Conservation (phyloP, 805 yeast species). For the Pichia paraexigua region DNA sequence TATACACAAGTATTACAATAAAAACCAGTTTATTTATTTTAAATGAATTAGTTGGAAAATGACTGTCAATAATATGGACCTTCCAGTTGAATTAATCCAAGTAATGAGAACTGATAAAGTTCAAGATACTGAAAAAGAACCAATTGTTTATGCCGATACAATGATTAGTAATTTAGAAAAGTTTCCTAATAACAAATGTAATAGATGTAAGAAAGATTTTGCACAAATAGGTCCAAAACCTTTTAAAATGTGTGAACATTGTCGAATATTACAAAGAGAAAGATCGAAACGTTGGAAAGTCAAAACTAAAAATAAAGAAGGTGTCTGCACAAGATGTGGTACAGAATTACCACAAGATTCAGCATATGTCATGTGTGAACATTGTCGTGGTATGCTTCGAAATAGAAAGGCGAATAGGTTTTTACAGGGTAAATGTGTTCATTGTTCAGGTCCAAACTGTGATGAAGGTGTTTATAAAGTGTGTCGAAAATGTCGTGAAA, state of each 20-base stretch:
- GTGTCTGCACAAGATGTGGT: slow-evolving; percentile 63
- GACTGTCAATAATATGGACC: not conserved
- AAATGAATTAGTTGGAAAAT: not conserved
- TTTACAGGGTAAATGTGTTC: slow-evolving; percentile 59
- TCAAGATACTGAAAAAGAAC: not conserved
- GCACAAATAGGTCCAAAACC: slow-evolving; percentile 38
- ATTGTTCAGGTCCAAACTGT: slow-evolving; percentile 51
- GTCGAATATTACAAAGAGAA: slow-evolving; percentile 56
- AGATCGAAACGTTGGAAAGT: slow-evolving; percentile 59
- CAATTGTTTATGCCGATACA: not conserved
- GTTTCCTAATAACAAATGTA: slow-evolving; percentile 28
- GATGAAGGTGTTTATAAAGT: slow-evolving; percentile 47
- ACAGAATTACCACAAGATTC: slow-evolving; percentile 34
- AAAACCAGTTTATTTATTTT: no score
- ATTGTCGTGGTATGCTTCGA: slow-evolving; percentile 48
- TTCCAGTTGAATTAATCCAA: not conserved
- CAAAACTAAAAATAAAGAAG: slow-evolving; percentile 49
- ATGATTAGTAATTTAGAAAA: slow-evolving; percentile 4
- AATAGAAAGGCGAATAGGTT: slow-evolving; percentile 50
- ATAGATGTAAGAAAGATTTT: slow-evolving; percentile 55
- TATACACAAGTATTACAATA: not conserved
- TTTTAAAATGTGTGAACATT: slow-evolving; percentile 54
- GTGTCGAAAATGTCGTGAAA: slow-evolving; percentile 56
- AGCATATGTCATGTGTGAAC: slow-evolving; percentile 50
- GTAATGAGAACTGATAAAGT: not conserved